Conservation (phyloP, 306 rosid genomes). For the Benincasa hispida region DNA sequence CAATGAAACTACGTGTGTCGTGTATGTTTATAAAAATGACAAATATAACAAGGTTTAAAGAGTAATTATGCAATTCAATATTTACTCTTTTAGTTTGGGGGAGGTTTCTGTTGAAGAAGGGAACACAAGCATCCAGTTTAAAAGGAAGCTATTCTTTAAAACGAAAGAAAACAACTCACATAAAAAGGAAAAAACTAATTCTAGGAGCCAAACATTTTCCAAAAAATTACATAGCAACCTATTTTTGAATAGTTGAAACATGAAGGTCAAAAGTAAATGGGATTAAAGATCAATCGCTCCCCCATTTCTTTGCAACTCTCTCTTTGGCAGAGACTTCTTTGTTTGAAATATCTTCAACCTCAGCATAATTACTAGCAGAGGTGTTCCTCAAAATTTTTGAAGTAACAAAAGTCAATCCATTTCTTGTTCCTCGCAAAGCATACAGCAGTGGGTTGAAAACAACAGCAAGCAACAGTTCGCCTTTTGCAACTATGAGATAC, state of each 20-base stretch:
- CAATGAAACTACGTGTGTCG: neutral
- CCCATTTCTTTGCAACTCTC: slow-evolving; percentile 69
- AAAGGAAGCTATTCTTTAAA: neutral
- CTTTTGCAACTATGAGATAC: slow-evolving; percentile 72
- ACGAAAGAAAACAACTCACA: neutral
- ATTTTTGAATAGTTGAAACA: neutral
- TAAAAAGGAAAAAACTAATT: neutral
- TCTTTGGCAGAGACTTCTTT: slow-evolving; percentile 69
- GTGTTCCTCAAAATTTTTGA: slow-evolving; percentile 36
- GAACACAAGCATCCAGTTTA: neutral
- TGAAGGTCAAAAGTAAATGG: slow-evolving; percentile 17
- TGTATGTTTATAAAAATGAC: neutral
- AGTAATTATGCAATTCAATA: neutral
- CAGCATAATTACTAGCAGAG: slow-evolving; percentile 18
- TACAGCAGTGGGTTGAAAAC: slow-evolving; percentile 68
- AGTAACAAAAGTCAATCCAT: slow-evolving; percentile 41
- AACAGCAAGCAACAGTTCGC: slow-evolving; percentile 71
- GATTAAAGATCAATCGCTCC: slow-evolving; percentile 28
- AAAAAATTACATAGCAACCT: neutral
- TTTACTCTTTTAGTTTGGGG: neutral
- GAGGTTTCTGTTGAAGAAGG: neutral
- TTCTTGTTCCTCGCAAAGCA: slow-evolving; percentile 72
- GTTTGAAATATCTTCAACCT: slow-evolving; percentile 21
- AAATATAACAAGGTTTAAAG: neutral
- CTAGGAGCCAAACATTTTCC: neutral